Evolutionary conservation across 345 rosid genomes (phyloP).

Genomic region (Salix purpurea): DNA sequence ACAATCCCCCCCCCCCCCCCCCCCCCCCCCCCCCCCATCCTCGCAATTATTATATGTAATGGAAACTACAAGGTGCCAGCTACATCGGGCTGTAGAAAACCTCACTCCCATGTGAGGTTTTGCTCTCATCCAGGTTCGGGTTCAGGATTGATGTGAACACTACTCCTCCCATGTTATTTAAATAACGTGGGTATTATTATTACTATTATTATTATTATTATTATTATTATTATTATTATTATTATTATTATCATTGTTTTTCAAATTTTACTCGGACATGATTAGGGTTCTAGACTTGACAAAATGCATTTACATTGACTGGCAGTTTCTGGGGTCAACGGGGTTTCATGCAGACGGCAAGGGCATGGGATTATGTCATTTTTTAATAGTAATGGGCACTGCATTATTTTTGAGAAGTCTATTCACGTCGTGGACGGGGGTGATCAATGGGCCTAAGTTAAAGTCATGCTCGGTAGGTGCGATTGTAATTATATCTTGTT

Average conservation of each 20-base stretch:
- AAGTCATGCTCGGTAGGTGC: too few species aligned
- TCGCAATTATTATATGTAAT: background rate
- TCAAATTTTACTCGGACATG: background rate
- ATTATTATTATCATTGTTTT: too few species aligned
- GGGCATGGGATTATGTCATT: background rate
- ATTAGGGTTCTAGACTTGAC: background rate
- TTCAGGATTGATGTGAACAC: constrained; percentile 2
- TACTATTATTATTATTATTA: too few species aligned
- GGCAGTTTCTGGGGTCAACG: background rate
- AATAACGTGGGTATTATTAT: background rate
- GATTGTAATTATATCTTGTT: too few species aligned
- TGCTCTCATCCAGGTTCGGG: background rate
- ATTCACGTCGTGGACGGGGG: background rate
- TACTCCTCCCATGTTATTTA: background rate
- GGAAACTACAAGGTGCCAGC: constrained; percentile 24
- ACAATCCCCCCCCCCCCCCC: background rate
- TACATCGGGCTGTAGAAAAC: constrained; percentile 3
- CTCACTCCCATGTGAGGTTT: constrained; percentile 27
- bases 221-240: too few species aligned
- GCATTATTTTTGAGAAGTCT: background rate
- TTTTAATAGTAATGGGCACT: too few species aligned
- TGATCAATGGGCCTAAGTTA: background rate
- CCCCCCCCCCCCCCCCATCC: too few species aligned
- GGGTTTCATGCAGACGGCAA: background rate
- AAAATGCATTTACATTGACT: background rate